These are phyloP conservation scores for Orbilia javanica DNA, from an alignment of 2,329 filamentous ascomycete species.

Conservation along the genomic window DNA sequence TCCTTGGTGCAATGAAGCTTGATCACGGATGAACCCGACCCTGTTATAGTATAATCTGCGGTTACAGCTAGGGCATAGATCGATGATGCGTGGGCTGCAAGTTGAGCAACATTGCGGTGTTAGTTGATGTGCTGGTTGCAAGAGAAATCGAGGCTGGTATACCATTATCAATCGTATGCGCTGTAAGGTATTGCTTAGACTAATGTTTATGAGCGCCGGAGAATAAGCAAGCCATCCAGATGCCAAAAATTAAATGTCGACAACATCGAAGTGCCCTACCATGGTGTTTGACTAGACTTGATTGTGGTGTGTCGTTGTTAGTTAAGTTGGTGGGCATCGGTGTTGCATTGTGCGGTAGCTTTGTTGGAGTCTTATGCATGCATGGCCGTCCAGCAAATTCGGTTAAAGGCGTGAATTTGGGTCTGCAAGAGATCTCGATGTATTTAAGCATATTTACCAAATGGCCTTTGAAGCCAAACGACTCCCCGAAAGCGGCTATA, in stretches of 20 bases:
- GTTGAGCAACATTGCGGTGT: constrained; percentile 60
- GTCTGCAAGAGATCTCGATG: too few relatives aligned
- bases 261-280: not conserved
- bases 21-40: constrained; percentile 84
- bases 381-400: not conserved
- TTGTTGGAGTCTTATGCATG: not conserved
- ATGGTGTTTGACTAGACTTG: constrained; percentile 14
- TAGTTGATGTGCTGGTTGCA: constrained; percentile 50
- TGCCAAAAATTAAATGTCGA: not conserved
- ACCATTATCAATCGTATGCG: constrained; percentile 90
- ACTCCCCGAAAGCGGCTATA: too few relatives aligned
- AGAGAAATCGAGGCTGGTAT: constrained; percentile 53
- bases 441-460: too few relatives aligned
- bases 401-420: too few relatives aligned
- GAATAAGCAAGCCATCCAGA: not conserved
- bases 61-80: constrained; percentile 87
- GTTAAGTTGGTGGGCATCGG: not conserved
- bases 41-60: constrained; percentile 79
- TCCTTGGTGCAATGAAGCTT: constrained; percentile 81
- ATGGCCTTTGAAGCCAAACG: too few relatives aligned
- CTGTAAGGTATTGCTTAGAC: constrained; percentile 99
- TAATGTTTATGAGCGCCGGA: constrained; percentile 64
- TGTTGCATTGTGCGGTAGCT: not conserved
- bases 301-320: not conserved
- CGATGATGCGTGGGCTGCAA: constrained; percentile 81